These are phyloP conservation scores for Sarocladiaceae sp. DNA, from an alignment of 2,329 filamentous ascomycete genomes.

Conservation along the genomic window DNA sequence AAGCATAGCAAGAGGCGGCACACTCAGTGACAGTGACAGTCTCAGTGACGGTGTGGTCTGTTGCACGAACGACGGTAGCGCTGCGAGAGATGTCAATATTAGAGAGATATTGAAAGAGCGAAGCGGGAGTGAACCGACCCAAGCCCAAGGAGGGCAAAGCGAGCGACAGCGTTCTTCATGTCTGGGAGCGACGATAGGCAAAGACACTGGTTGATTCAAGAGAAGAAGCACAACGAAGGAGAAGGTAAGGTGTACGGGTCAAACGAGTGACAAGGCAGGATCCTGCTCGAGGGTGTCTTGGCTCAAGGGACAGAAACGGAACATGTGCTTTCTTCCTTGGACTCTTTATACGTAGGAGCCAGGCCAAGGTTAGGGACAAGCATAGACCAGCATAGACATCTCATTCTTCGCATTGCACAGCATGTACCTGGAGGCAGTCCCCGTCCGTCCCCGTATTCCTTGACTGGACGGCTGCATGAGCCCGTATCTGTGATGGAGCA, in stretches of 20 bases:
- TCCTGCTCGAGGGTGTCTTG: slow-evolving; percentile 11
- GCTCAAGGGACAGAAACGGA: slow-evolving; percentile 1
- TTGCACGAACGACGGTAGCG: slow-evolving; percentile 18
- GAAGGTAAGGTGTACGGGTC: neutral
- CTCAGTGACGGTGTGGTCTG: slow-evolving; percentile 23
- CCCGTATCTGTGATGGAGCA: neutral
- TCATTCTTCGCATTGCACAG: slow-evolving; percentile 1
- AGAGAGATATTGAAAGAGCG: neutral
- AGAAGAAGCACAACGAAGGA: neutral
- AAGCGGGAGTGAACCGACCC: slow-evolving; percentile 17
- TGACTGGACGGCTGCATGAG: slow-evolving; percentile 3
- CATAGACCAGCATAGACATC: too few relatives aligned
- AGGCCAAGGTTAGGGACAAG: too few relatives aligned
- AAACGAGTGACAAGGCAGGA: slow-evolving; percentile 20
- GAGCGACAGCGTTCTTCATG: slow-evolving; percentile 18
- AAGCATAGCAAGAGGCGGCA: slow-evolving; percentile 18
- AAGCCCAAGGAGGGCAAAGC: slow-evolving; percentile 21
- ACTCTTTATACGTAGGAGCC: slow-evolving; percentile 19
- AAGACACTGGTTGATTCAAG: neutral
- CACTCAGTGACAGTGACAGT: slow-evolving; percentile 23
- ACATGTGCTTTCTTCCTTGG: slow-evolving; percentile 12
- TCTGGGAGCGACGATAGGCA: neutral
- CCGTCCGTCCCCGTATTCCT: slow-evolving; percentile 1
- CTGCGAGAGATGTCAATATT: slow-evolving; percentile 15
- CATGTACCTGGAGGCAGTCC: neutral